A percentile compares a stretch with the other conserved stretches of the same genome.
Evolutionary conservation across 495 filamentous ascomycete genomes (phyloP).

Genomic region (Usnea hakonensis): DNA sequence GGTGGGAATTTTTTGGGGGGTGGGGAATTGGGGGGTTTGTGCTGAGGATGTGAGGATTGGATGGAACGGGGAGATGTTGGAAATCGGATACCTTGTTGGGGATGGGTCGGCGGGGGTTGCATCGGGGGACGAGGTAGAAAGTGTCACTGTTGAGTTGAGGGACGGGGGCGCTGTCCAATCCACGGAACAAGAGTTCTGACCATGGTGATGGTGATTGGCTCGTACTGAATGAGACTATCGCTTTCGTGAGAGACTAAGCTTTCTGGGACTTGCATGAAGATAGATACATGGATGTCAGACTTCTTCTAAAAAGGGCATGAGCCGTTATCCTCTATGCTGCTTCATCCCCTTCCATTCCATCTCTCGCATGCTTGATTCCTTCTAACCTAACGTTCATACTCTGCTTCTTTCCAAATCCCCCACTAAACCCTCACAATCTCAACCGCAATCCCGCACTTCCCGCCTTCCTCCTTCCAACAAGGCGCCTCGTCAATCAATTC

Average conservation of each 20-base stretch:
- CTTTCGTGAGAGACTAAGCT: neutral
- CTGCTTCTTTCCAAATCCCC: neutral
- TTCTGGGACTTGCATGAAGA: neutral
- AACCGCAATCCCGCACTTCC: conserved; percentile 7
- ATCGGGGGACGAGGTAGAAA: neutral
- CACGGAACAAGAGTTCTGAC: neutral
- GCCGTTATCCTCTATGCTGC: neutral
- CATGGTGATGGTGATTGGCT: no score
- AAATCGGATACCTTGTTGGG: no score
- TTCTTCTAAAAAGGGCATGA: neutral
- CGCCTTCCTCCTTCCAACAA: neutral
- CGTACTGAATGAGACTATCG: neutral
- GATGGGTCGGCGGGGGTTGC: neutral
- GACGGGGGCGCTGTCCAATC: neutral
- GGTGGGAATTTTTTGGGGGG: no score
- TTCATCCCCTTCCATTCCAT: neutral
- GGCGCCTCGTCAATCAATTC: conserved; percentile 7
- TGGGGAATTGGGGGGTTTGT: no score
- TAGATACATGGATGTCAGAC: neutral
- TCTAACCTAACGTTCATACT: no score
- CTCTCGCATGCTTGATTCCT: no score
- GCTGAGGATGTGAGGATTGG: no score
- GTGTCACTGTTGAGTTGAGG: no score
- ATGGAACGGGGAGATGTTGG: no score
- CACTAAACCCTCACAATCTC: neutral